Evolutionary conservation across 2,329 filamentous ascomycete species (phyloP), one percentile per base, ranked within the genome.

Genomic region (Spiromastix sp.): DNA sequence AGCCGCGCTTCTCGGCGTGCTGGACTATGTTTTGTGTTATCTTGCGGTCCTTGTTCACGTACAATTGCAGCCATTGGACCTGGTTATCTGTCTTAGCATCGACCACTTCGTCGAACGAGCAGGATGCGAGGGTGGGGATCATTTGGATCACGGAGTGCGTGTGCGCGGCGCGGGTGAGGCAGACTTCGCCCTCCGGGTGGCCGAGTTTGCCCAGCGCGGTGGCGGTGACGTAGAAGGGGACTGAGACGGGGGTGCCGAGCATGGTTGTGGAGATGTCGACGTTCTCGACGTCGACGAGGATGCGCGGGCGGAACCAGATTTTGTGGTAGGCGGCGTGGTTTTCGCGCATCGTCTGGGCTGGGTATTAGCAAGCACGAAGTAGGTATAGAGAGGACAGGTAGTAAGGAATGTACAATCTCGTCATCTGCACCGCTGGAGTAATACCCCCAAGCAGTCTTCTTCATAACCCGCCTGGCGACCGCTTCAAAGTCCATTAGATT

Each of bases 321-420:
- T 93, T 87, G 66, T 98, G 91, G 66, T 86, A 98, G 30, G 91
- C 91, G 30, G 74, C 77, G 65, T 95, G 89, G 64, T 98, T 98
- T 63, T 96, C 89, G 45, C 89, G 78, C 69, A 96, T 70, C 0
- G 91, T 95, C 82, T 93, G 46, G 2, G 11, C 7, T 1, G 6
- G 29, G 11, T 12, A 32, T 42, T 37, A 19, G 36, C n/a, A 24
- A n/a, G 7, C 21, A 24, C 7, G n/a, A 7, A 7, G 21, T n/a
- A 24, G 21, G 7, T 24, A n/a, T 24, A 24, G 21, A 24, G 21
- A n/a, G 7, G 21, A 7, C 7, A n/a, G 7, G n/a, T 7, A n/a
- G 21, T 24, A 24, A 24, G 21, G 16, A 17, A 24, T 9, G n/a
- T 56, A 85, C 81, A 61, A 89, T 86, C 60, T 89, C 84, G 52